Conservation (phyloP, 371 early-diverging fungal genomes). For the Syncephalis plumigaleata region DNA sequence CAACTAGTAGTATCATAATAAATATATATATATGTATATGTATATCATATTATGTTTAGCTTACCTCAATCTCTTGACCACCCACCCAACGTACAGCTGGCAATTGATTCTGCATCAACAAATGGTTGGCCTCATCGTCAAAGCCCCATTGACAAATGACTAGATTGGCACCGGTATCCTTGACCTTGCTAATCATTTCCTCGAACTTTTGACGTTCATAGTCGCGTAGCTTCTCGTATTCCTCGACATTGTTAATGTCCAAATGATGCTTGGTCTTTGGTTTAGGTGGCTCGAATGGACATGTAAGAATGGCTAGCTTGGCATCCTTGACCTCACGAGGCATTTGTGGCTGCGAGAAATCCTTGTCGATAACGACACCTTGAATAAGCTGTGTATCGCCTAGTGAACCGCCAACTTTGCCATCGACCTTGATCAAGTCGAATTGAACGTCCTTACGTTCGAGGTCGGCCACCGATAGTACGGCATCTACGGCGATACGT, state of each 20-base stretch:
- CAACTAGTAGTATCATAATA: slow-evolving; percentile 19
- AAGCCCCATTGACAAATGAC: slow-evolving; percentile 99
- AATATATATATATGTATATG: slow-evolving; percentile 1
- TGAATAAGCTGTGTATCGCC: slow-evolving; percentile 86
- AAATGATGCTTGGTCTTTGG: slow-evolving; percentile 99
- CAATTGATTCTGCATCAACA: slow-evolving; percentile 93
- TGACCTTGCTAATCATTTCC: slow-evolving; percentile 94
- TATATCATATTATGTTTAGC: no score
- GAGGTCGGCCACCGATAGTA: slow-evolving; percentile 92
- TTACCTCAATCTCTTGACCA: slow-evolving; percentile 95
- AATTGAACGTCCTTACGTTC: slow-evolving; percentile 99
- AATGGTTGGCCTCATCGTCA: slow-evolving; percentile 99
- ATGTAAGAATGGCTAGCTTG: slow-evolving; percentile 96
- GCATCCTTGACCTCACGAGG: slow-evolving; percentile 90
- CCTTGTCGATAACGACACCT: slow-evolving; percentile 99
- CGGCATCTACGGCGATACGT: slow-evolving; percentile 95
- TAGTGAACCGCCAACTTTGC: slow-evolving; percentile 93
- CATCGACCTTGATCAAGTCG: slow-evolving; percentile 98
- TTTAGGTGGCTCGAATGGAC: slow-evolving; percentile 99
- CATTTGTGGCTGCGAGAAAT: slow-evolving; percentile 99
- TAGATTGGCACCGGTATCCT: slow-evolving; percentile 93
- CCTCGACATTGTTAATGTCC: slow-evolving; percentile 94
- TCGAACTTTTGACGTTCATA: slow-evolving; percentile 96
- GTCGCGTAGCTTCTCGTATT: slow-evolving; percentile 87
- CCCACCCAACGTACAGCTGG: slow-evolving; percentile 99